These are phyloP conservation scores for Metschnikowia picachoensis DNA, from an alignment of 805 yeast genomes.

Conservation along the genomic window DNA sequence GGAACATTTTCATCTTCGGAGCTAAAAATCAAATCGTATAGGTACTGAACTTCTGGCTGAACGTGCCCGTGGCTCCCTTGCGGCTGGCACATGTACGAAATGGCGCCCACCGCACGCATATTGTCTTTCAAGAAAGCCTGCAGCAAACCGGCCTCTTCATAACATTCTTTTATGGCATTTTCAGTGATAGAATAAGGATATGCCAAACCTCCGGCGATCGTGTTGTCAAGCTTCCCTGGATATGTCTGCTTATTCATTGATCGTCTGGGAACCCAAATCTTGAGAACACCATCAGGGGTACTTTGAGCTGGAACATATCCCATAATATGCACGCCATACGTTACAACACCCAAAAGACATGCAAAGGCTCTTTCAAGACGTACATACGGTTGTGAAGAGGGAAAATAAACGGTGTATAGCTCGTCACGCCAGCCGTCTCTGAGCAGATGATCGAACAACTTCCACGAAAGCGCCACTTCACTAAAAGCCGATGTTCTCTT, in stretches of 20 bases:
- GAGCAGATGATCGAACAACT: slow-evolving; percentile 28
- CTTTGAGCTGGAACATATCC: slow-evolving; percentile 60
- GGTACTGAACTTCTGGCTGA: slow-evolving; percentile 86
- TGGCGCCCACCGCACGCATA: slow-evolving; percentile 54
- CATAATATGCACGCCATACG: slow-evolving; percentile 85
- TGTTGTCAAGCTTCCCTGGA: slow-evolving; percentile 89
- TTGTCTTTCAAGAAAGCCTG: slow-evolving; percentile 45
- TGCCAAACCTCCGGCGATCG: slow-evolving; percentile 94
- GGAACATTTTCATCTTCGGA: slow-evolving; percentile 44
- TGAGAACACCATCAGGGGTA: slow-evolving; percentile 37
- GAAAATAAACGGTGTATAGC: slow-evolving; percentile 65
- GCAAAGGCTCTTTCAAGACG: slow-evolving; percentile 78
- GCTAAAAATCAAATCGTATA: slow-evolving; percentile 65
- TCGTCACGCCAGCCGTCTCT: slow-evolving; percentile 83
- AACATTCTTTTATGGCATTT: slow-evolving; percentile 80
- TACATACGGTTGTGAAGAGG: slow-evolving; percentile 54
- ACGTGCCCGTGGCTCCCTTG: slow-evolving; percentile 46
- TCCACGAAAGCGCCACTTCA: slow-evolving; percentile 41
- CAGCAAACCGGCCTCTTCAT: slow-evolving; percentile 84
- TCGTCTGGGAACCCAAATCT: slow-evolving; percentile 84
- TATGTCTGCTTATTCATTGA: slow-evolving; percentile 76
- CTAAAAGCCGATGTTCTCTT: slow-evolving; percentile 40
- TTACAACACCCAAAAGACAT: slow-evolving; percentile 76
- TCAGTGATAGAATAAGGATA: slow-evolving; percentile 71
- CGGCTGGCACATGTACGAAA: slow-evolving; percentile 56